Conservation (phyloP, 805 yeast species). For the Zygosaccharomyces lentus region DNA sequence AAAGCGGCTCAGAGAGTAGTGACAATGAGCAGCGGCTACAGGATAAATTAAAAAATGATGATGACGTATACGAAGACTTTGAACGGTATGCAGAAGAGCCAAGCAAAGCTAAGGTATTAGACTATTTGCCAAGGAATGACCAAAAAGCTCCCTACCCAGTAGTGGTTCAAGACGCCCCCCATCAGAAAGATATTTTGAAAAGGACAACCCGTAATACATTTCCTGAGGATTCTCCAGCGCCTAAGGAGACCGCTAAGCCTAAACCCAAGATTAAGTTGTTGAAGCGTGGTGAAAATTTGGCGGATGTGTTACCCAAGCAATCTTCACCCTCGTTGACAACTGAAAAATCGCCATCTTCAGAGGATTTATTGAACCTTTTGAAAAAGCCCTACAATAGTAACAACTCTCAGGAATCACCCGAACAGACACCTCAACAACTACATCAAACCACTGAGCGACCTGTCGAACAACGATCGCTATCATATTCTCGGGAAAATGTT, state of each 20-base stretch:
- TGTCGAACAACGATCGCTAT: background rate
- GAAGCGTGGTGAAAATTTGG: constrained; percentile 37
- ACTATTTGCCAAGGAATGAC: constrained; percentile 12
- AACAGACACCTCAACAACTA: background rate
- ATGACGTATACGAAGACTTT: constrained; percentile 25
- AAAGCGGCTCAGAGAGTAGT: constrained; percentile 18
- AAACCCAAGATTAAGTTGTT: constrained; percentile 36
- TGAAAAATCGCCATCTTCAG: constrained; percentile 6
- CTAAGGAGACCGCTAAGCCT: constrained; percentile 10
- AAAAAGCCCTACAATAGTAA: constrained; percentile 5
- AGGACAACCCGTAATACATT: constrained; percentile 11
- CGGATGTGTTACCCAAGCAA: constrained; percentile 15
- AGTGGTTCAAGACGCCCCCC: constrained; percentile 6
- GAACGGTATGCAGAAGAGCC: constrained; percentile 29
- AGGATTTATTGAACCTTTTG: constrained; percentile 6
- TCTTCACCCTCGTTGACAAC: background rate
- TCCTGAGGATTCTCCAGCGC: constrained; percentile 6
- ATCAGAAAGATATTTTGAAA: constrained; percentile 18
- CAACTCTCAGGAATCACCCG: constrained; percentile 1
- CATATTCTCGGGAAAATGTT: background rate
- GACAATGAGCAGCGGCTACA: constrained; percentile 9
- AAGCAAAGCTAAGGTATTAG: constrained; percentile 16
- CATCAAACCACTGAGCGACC: background rate
- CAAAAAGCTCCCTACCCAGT: constrained; percentile 6
- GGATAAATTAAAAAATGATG: constrained; percentile 13